Conservation (phyloP, 1,139 yeast species). For the Blastobotrys ciferrii region DNA sequence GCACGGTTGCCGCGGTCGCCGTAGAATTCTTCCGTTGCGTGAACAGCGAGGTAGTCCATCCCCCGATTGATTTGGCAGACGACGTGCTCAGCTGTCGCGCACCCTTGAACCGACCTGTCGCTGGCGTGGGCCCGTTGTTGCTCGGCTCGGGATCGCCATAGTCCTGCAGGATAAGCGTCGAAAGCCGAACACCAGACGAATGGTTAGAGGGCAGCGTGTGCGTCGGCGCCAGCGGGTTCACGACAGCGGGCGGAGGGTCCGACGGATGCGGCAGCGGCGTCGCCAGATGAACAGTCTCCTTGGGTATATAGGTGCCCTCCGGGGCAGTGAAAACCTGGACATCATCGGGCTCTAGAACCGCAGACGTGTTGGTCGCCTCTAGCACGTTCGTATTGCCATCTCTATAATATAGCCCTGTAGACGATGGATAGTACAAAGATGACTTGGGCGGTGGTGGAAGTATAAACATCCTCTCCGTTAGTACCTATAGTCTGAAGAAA, state of each 20-base stretch:
- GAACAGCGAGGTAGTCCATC: conserved; percentile 20
- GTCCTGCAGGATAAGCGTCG: conserved; percentile 21
- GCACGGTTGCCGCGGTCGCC: conserved; percentile 8
- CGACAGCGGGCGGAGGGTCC: conserved; percentile 36
- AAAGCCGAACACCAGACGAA: conserved; percentile 31
- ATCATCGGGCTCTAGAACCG: conserved; percentile 23
- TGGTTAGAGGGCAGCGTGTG: conserved; percentile 30
- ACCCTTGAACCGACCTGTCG: conserved; percentile 9
- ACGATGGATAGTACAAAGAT: conserved; percentile 14
- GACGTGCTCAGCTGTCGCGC: conserved; percentile 15
- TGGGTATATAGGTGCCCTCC: conserved; percentile 34
- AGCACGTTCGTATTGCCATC: conserved; percentile 24
- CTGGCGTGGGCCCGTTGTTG: conserved; percentile 10
- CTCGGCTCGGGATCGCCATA: conserved; percentile 12
- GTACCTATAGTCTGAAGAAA: neutral
- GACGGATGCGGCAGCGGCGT: conserved; percentile 40
- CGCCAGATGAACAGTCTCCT: conserved; percentile 36
- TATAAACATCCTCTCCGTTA: conserved; percentile 24
- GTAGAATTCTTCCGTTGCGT: conserved; percentile 11
- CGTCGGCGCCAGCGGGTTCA: conserved; percentile 40
- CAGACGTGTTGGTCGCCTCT: conserved; percentile 31
- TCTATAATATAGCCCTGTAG: conserved; percentile 22
- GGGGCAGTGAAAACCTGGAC: conserved; percentile 29
- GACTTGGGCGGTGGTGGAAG: conserved; percentile 31
- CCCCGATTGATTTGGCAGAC: conserved; percentile 21